Base-by-base conservation (phyloP, 2,329 filamentous ascomycete genomes). In the Penicillium sp. region DNA sequence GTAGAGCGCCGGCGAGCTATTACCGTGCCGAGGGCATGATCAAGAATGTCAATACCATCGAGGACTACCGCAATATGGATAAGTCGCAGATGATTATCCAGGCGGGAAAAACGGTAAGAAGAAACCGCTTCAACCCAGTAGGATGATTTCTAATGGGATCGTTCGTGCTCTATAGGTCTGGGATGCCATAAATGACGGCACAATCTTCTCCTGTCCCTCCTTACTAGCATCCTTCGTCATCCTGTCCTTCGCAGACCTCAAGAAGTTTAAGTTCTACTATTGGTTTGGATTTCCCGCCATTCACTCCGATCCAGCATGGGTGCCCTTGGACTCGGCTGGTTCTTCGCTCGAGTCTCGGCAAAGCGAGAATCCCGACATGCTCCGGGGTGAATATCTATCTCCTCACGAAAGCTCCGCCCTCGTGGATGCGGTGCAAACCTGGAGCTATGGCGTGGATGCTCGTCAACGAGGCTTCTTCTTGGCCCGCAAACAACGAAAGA, bases 181-280 rank as follows among this genome's bases (percentile, higher is more conserved):
- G 92, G 91, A 97, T 71, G 92, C 94, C 24, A 96, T 99, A 66
- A 87, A 91, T 60, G 94, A 99, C 73, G 92, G 92, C 51, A 95
- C 90, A 36, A 96, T 99, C 62, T 97, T 95, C 74, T 94, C 91
- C 9, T 89, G 92, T 45, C 94, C 94, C 2, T 96, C 92, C 4
- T 81, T 97, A 2, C 84, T 99, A 16, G 86, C 90, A 4, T 94
- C 90, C 6, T 97, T 96, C 70, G 82, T 89, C 24, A 85, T 95
- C 52, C 84, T 97, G 41, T 96, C 90, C 14, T 99, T 90, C 69
- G 92, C 94, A 56, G 92, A 99, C 68, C 81, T 99, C 30, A 99
- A 99, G 72, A 96, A 95, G 68, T 97, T 97, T 76, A 90, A 87
- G 57, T 96, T 97, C 69, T 90, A 88, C n/a, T 97, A 97, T 74